A percentile compares a stretch with the other conserved stretches of the same genome.
These are phyloP conservation scores for Globisporangium radiosum DNA, from an alignment of 352 stramenopile genomes.

Conservation along the genomic window DNA sequence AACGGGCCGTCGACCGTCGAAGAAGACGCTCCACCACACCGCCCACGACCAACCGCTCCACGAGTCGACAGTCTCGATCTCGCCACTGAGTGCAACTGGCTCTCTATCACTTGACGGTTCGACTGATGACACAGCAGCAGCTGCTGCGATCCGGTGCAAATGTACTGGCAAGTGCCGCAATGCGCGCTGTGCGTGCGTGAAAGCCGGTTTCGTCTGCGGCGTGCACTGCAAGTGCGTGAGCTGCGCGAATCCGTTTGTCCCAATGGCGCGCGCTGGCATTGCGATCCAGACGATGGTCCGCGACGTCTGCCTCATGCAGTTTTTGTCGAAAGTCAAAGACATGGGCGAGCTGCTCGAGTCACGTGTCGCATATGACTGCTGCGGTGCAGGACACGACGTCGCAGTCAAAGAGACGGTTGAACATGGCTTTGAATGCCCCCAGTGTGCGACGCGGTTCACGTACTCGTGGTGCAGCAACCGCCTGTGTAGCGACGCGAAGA, in stretches of 20 bases:
- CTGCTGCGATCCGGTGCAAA: constrained; percentile 46
- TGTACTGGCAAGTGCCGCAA: constrained; percentile 83
- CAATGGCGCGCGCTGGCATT: constrained; percentile 64
- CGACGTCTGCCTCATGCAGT: constrained; percentile 79
- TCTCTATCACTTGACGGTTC: no score
- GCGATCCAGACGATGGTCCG: constrained; percentile 56
- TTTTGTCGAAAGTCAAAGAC: constrained; percentile 76
- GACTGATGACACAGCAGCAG: constrained; percentile 1
- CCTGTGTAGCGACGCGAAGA: constrained; percentile 68
- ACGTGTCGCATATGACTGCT: constrained; percentile 60
- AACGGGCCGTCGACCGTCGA: constrained; percentile 54
- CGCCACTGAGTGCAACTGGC: constrained; percentile 1
- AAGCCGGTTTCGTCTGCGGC: constrained; percentile 72
- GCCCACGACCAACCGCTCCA: constrained; percentile 1
- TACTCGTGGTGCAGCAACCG: constrained; percentile 82
- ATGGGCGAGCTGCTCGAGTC: constrained; percentile 78
- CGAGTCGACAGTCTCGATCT: constrained; percentile 1
- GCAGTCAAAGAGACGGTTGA: constrained; percentile 65
- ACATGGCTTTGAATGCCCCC: constrained; percentile 50
- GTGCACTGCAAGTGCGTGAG: constrained; percentile 71
- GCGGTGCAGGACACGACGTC: constrained; percentile 24
- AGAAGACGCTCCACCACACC: constrained; percentile 57
- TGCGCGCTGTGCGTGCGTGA: constrained; percentile 74
- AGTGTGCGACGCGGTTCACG: constrained; percentile 52
- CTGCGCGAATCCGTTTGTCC: constrained; percentile 75